Evolutionary conservation across 805 yeast genomes (phyloP).

Genomic region (Starmera amethionina): DNA sequence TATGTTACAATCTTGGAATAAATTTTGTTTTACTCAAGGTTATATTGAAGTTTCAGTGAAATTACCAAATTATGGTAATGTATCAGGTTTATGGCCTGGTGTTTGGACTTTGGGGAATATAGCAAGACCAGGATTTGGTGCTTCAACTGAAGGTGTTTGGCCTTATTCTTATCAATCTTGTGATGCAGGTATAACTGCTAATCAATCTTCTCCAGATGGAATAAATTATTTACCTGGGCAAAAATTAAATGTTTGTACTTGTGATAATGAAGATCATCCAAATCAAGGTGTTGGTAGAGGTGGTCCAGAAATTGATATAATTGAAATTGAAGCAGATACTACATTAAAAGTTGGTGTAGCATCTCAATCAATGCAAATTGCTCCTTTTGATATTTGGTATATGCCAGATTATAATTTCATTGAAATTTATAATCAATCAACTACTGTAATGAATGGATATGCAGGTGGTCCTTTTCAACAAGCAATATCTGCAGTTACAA

Average conservation of each 20-base stretch:
- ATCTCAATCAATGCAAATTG: conserved; percentile 41
- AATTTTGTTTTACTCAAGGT: conserved; percentile 36
- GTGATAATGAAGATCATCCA: conserved; percentile 36
- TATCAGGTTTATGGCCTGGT: conserved; percentile 42
- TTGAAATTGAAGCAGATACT: conserved; percentile 34
- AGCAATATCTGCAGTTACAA: conserved; percentile 37
- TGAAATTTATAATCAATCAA: conserved; percentile 28
- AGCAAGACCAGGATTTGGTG: conserved; percentile 39
- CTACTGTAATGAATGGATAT: conserved; percentile 34
- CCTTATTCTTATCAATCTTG: conserved; percentile 38
- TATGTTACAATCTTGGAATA: conserved; percentile 40
- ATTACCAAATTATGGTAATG: conserved; percentile 32
- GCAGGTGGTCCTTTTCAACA: conserved; percentile 44
- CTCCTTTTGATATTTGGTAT: conserved; percentile 45
- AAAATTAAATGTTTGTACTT: conserved; percentile 32
- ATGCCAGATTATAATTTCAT: conserved; percentile 38
- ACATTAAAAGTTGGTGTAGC: conserved; percentile 28
- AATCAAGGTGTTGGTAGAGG: conserved; percentile 39
- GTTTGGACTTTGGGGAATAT: conserved; percentile 40
- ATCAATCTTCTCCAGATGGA: conserved; percentile 39
- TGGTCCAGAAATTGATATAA: conserved; percentile 40
- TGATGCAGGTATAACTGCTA: conserved; percentile 41
- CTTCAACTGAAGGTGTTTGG: conserved; percentile 41
- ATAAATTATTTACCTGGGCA: conserved; percentile 37
- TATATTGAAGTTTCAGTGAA: conserved; percentile 30